phyloP scores from a whole-genome alignment of 441 rosid genomes.

The California macrophylla region DNA sequence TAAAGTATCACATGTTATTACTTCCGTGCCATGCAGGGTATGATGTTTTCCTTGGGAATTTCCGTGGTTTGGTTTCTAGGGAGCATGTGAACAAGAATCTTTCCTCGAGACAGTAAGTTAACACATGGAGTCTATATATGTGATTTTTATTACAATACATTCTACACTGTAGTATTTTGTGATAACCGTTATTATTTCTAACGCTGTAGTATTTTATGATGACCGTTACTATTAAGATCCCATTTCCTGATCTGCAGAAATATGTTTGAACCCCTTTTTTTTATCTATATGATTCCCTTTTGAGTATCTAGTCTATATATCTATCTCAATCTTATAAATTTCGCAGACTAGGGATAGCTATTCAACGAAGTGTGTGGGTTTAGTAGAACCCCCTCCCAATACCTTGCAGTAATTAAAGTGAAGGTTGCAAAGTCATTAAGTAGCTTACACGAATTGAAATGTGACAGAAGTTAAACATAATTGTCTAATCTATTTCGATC shows the following conservation, averaged over 20 bases:
- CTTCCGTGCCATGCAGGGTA: conserved; percentile 43
- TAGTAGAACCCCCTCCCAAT: neutral
- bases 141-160: neutral
- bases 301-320: neutral
- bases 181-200: too few relatives aligned
- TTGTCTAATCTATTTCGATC: neutral
- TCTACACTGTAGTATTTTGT: too few relatives aligned
- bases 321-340: too few relatives aligned
- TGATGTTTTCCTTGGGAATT: conserved; percentile 89
- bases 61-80: conserved; percentile 82
- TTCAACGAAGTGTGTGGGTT: neutral
- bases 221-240: neutral
- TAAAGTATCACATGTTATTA: conserved; percentile 15
- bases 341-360: neutral
- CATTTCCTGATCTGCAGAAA: neutral
- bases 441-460: neutral
- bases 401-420: neutral
- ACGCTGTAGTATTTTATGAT: too few relatives aligned
- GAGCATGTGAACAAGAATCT: conserved; percentile 80
- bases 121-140: conserved; percentile 9
- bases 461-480: neutral
- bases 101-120: conserved; percentile 63
- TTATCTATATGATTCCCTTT: neutral
- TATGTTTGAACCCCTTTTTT: neutral
- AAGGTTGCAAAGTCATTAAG: neutral